Evolutionary conservation across 148 eudicot genomes (phyloP).

Genomic region (Simmondsia chinensis): DNA sequence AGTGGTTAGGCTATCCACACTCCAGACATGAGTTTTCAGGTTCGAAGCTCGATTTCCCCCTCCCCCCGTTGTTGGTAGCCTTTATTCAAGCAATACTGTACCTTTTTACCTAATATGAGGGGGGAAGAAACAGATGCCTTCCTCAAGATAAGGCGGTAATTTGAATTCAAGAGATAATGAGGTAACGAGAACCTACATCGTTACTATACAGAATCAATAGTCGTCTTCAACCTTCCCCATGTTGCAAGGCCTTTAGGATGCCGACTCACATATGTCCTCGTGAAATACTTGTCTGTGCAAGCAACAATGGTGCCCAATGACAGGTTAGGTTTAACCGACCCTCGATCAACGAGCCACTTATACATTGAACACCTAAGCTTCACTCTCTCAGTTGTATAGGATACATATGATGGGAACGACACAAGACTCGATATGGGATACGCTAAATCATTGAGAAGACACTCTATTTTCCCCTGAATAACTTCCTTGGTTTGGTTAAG

Average conservation of each 20-base stretch:
- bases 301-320: conserved; percentile 45
- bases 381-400: conserved; percentile 38
- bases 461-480: conserved; percentile 39
- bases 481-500: conserved; percentile 47
- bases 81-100: too few species aligned
- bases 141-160: too few species aligned
- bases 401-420: conserved; percentile 36
- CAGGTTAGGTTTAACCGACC: conserved; percentile 18
- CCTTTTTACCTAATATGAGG: too few species aligned
- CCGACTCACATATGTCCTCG: conserved; percentile 30
- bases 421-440: conserved; percentile 46
- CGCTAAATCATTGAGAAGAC: conserved; percentile 50
- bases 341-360: conserved; percentile 52
- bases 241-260: conserved; percentile 50
- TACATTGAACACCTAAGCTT: conserved; percentile 60
- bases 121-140: too few species aligned
- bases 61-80: too few species aligned
- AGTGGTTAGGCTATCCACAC: too few species aligned
- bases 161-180: neutral
- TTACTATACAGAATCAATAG: conserved; percentile 13
- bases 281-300: conserved; percentile 35
- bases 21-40: too few species aligned
- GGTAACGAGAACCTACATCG: neutral
- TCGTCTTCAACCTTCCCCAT: conserved; percentile 47
- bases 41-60: too few species aligned